Evolutionary conservation across 1,284 basidiomycete genomes (phyloP).

Genomic region (Exsudoporus floridanus): DNA sequence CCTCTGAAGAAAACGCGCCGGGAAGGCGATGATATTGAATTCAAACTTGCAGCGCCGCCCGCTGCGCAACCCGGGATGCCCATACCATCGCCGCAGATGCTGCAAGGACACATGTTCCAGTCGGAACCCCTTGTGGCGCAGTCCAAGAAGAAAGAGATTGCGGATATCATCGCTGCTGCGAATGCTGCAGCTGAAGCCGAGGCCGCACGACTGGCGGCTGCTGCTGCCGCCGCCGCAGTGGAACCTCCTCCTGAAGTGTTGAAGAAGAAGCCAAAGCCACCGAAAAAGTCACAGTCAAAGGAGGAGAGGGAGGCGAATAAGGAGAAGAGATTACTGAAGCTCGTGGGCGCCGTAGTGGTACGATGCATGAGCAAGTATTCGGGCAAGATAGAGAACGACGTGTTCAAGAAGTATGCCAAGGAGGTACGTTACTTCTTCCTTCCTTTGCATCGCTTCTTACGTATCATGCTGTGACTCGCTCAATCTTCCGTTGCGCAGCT

Average conservation of each 20-base stretch:
- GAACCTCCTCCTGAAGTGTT: conserved; percentile 24
- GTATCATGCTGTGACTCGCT: neutral
- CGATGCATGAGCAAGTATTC: conserved; percentile 89
- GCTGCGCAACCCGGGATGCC: neutral
- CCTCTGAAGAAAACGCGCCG: conserved; percentile 35
- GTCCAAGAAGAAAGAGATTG: conserved; percentile 31
- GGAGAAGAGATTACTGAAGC: conserved; percentile 81
- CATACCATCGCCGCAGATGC: neutral
- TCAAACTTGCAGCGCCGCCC: conserved; percentile 6
- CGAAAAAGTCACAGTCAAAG: conserved; percentile 45
- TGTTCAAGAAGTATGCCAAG: conserved; percentile 94
- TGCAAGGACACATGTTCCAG: neutral
- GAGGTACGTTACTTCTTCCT: conserved; percentile 58
- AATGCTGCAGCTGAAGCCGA: conserved; percentile 45
- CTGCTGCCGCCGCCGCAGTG: conserved; percentile 23
- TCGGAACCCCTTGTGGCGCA: neutral
- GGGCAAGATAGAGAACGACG: conserved; percentile 76
- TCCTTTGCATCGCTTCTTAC: conserved; percentile 1
- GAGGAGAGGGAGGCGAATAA: conserved; percentile 68
- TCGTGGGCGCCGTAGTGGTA: conserved; percentile 89
- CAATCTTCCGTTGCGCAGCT: conserved; percentile 44
- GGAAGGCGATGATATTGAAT: conserved; percentile 28
- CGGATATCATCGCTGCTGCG: conserved; percentile 51
- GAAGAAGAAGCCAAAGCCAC: conserved; percentile 37
- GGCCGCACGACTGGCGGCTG: conserved; percentile 37